A percentile compares a stretch with the other conserved stretches of the same genome.
These are phyloP conservation scores for Pseudohyphozyma bogoriensis DNA, from an alignment of 768 basidiomycete species.

Conservation along the genomic window DNA sequence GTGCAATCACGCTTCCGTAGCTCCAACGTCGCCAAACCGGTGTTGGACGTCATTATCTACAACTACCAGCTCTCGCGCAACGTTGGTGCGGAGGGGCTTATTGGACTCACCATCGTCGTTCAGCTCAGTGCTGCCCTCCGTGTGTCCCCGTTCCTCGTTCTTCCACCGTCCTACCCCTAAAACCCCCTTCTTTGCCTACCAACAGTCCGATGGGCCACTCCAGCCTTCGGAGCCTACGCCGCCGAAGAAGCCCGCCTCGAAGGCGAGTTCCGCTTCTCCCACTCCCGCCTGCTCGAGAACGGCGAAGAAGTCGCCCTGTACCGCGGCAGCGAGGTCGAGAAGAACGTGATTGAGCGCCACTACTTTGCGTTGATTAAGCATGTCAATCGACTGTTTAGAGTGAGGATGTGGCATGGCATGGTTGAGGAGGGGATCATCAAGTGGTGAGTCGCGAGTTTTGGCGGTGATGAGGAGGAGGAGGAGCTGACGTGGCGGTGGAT, in stretches of 20 bases:
- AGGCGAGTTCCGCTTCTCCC: slow-evolving; percentile 81
- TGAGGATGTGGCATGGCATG: slow-evolving; percentile 81
- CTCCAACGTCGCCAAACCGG: slow-evolving; percentile 86
- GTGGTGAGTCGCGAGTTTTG: too few relatives aligned
- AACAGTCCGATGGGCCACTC: slow-evolving; percentile 40
- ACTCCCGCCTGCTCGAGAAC: slow-evolving; percentile 75
- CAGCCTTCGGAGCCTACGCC: slow-evolving; percentile 82
- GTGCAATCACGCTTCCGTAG: slow-evolving; percentile 41
- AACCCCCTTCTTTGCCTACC: background rate
- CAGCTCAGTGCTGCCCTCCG: background rate
- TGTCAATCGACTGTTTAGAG: slow-evolving; percentile 64
- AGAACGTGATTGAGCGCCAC: slow-evolving; percentile 77
- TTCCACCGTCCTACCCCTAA: background rate
- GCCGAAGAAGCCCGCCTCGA: slow-evolving; percentile 78
- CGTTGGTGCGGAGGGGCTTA: slow-evolving; percentile 33
- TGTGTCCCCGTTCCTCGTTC: background rate
- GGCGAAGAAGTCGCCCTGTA: slow-evolving; percentile 71
- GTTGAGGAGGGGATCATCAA: slow-evolving; percentile 93
- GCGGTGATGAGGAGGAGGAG: too few relatives aligned
- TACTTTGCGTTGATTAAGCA: slow-evolving; percentile 78
- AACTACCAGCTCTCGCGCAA: slow-evolving; percentile 76
- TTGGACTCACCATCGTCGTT: slow-evolving; percentile 1
- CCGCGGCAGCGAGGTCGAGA: slow-evolving; percentile 80
- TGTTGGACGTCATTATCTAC: slow-evolving; percentile 81
- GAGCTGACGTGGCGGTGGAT: too few relatives aligned